These are phyloP conservation scores for Gillenia trifoliata DNA, from an alignment of 306 rosid species.

Conservation along the genomic window DNA sequence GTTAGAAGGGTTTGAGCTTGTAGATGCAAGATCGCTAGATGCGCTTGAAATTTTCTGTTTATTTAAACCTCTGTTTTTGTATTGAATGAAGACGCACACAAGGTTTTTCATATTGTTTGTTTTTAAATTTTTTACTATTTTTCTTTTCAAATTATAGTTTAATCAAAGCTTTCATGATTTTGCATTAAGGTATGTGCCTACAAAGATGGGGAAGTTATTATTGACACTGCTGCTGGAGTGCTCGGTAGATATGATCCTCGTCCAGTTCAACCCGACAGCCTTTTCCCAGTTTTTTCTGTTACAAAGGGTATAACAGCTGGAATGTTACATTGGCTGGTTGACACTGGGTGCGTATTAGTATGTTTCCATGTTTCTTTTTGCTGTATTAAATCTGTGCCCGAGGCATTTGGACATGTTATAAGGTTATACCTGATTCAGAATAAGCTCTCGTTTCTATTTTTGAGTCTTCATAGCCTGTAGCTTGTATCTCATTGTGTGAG, in stretches of 20 bases:
- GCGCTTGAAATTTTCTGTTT: not conserved
- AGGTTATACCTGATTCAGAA: not conserved
- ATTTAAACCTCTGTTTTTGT: not conserved
- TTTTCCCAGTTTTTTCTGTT: slow-evolving; percentile 86
- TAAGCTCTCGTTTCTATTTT: not conserved
- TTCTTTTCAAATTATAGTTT: not conserved
- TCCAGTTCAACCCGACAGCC: slow-evolving; percentile 93
- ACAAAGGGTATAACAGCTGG: slow-evolving; percentile 96
- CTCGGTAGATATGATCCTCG: slow-evolving; percentile 99
- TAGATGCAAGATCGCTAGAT: not conserved
- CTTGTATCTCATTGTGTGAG: not conserved
- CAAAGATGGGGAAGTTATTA: slow-evolving; percentile 92
- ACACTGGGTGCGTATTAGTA: slow-evolving; percentile 58
- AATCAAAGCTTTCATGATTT: slow-evolving; percentile 19
- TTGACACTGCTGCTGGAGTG: slow-evolving; percentile 97
- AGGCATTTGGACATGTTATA: not conserved
- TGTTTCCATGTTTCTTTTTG: not conserved
- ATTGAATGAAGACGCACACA: not conserved
- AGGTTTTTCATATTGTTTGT: not conserved
- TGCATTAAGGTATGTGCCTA: slow-evolving; percentile 86
- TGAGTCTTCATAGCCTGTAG: not conserved
- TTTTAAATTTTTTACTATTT: not conserved
- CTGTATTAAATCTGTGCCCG: not conserved
- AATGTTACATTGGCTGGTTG: slow-evolving; percentile 96
- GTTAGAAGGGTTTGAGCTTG: not conserved